These are phyloP conservation scores for Talaromyces atroroseus DNA, from an alignment of 2,329 filamentous ascomycete genomes.

Conservation along the genomic window DNA sequence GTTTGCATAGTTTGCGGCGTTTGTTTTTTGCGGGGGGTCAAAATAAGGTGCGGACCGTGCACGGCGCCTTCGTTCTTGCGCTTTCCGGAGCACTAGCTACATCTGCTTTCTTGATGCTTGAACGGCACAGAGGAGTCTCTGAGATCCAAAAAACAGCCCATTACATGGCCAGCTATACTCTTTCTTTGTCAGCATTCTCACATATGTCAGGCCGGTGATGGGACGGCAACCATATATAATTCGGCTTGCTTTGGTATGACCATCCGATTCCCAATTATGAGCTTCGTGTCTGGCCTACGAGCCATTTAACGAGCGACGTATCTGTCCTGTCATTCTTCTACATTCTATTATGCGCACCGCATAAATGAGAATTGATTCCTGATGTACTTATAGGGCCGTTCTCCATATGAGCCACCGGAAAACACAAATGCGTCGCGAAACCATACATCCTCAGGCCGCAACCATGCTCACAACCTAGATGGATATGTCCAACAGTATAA, in stretches of 20 bases:
- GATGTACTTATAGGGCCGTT: slow-evolving; percentile 34
- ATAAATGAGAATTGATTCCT: background rate
- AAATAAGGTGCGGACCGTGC: slow-evolving; percentile 30
- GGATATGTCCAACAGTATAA: slow-evolving; percentile 46
- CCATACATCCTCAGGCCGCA: slow-evolving; percentile 15
- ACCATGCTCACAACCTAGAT: slow-evolving; percentile 29
- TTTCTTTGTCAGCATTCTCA: background rate
- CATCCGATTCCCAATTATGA: background rate
- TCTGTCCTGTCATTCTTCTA: background rate
- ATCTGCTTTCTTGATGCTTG: background rate
- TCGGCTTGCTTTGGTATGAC: slow-evolving; percentile 42
- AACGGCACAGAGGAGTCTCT: too few species aligned
- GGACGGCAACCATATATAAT: slow-evolving; percentile 43
- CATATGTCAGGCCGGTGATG: slow-evolving; percentile 23
- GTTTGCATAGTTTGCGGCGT: slow-evolving; percentile 27
- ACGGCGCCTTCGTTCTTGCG: slow-evolving; percentile 16
- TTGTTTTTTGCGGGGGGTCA: slow-evolving; percentile 27
- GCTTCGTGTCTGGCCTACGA: background rate
- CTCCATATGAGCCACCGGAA: slow-evolving; percentile 42
- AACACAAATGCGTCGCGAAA: slow-evolving; percentile 18
- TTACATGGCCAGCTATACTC: too few species aligned
- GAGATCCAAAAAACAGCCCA: too few species aligned
- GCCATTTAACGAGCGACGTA: background rate
- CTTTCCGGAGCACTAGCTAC: background rate
- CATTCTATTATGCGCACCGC: background rate